These are phyloP conservation scores for Nitzschia palea DNA, from an alignment of 108 stramenopile genomes.

Conservation along the genomic window DNA sequence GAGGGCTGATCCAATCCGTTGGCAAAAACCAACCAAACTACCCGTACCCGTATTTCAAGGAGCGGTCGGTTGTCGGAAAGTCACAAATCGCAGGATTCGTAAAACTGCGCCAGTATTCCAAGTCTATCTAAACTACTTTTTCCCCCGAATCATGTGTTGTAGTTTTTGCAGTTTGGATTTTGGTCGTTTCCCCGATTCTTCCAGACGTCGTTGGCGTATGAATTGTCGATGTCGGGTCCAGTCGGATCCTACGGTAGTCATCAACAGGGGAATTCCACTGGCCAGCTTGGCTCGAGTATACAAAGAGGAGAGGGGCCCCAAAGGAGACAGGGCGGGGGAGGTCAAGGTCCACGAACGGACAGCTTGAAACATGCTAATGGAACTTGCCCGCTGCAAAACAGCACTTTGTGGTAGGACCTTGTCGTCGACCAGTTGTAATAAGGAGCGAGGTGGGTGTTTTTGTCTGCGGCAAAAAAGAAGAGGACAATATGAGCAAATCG, in stretches of 20 bases:
- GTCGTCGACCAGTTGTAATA: slow-evolving; percentile 27
- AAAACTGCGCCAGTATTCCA: too few relatives aligned
- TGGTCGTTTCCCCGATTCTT: too few relatives aligned
- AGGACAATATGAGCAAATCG: not conserved
- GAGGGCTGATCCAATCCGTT: too few relatives aligned
- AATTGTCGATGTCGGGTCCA: not conserved
- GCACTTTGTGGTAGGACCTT: not conserved
- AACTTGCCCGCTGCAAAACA: slow-evolving; percentile 11
- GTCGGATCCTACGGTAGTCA: not conserved
- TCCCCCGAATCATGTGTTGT: too few relatives aligned
- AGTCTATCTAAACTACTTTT: too few relatives aligned
- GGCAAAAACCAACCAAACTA: too few relatives aligned
- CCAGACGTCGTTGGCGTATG: too few relatives aligned
- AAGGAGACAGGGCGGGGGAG: not conserved
- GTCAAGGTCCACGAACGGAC: slow-evolving; percentile 37
- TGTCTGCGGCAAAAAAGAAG: slow-evolving; percentile 5
- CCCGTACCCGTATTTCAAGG: too few relatives aligned
- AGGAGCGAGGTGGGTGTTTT: slow-evolving; percentile 40
- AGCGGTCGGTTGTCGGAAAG: too few relatives aligned
- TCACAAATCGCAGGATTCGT: too few relatives aligned
- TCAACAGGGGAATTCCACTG: slow-evolving; percentile 38
- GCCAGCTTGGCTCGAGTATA: slow-evolving; percentile 33
- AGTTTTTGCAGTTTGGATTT: too few relatives aligned
- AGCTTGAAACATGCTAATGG: slow-evolving; percentile 35
- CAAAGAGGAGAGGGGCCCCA: not conserved